A percentile compares a stretch with the other conserved stretches of the same genome.
Conservation (phyloP, 257 asterid species). For the Solanum neorickii region DNA sequence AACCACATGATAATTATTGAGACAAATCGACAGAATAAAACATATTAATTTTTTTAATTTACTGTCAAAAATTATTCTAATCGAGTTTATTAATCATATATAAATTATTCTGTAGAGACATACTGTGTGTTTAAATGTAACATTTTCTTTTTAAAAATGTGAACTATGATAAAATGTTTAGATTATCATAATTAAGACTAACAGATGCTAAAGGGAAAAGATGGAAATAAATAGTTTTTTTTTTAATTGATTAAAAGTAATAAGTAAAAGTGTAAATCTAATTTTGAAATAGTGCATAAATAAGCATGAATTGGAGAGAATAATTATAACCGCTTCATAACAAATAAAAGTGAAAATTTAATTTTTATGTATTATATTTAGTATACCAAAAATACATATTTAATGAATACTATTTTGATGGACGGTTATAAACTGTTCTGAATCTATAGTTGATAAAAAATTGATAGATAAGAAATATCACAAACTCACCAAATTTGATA, state of each 20-base stretch:
- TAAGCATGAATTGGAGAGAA: not conserved
- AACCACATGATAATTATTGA: not conserved
- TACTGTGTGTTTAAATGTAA: not conserved
- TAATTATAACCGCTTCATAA: too few relatives aligned
- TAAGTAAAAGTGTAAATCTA: not conserved
- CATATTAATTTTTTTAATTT: not conserved
- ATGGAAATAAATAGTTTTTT: not conserved
- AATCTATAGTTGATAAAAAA: not conserved
- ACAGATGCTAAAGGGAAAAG: not conserved
- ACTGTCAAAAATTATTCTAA: not conserved
- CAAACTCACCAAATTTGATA: not conserved
- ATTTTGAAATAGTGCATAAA: too few relatives aligned
- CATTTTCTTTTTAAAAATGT: not conserved
- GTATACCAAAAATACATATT: not conserved
- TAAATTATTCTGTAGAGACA: not conserved
- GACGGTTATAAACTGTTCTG: not conserved
- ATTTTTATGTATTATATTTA: too few relatives aligned
- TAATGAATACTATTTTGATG: too few relatives aligned
- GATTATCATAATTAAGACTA: not conserved
- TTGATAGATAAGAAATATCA: not conserved
- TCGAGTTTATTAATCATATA: not conserved
- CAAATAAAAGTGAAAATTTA: too few relatives aligned
- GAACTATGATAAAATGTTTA: not conserved
- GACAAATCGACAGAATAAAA: not conserved
- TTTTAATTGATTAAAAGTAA: not conserved